A percentile compares a stretch with the other conserved stretches of the same genome.
Conservation (phyloP, 2,329 filamentous ascomycete genomes). For the Daldinia sp. region DNA sequence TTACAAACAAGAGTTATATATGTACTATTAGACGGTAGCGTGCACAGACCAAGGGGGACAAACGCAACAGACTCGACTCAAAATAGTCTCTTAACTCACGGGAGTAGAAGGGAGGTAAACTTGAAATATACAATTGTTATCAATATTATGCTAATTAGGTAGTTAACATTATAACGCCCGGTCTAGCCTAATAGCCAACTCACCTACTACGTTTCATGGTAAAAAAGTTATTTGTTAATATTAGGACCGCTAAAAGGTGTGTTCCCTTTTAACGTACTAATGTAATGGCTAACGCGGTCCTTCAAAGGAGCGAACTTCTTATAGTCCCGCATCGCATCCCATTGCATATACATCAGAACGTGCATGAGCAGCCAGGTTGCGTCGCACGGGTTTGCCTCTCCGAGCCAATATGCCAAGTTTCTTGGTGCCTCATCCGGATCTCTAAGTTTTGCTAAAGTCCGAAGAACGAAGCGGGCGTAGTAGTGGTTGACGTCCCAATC, state of each 20-base stretch:
- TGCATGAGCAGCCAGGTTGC: slow-evolving; percentile 40
- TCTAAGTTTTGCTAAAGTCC: slow-evolving; percentile 17
- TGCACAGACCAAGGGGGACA: too few species aligned
- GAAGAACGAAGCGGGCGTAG: slow-evolving; percentile 39
- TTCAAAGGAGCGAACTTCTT: slow-evolving; percentile 15
- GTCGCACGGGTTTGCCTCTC: slow-evolving; percentile 23
- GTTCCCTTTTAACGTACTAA: slow-evolving; percentile 8
- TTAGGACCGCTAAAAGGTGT: not conserved
- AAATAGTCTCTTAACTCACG: too few species aligned
- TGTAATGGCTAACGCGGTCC: slow-evolving; percentile 21
- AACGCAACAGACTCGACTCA: too few species aligned
- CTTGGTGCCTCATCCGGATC: not conserved
- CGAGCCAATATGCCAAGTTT: slow-evolving; percentile 37
- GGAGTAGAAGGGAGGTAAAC: too few species aligned
- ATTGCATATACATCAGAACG: slow-evolving; percentile 41
- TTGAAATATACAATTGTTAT: too few species aligned
- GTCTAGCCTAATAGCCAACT: too few species aligned
- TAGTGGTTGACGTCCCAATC: slow-evolving; percentile 27
- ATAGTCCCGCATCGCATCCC: slow-evolving; percentile 36
- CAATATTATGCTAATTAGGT: too few species aligned
- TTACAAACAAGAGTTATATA: too few species aligned
- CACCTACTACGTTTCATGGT: too few species aligned
- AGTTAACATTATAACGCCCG: too few species aligned
- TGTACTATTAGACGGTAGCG: too few species aligned
- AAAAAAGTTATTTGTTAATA: too few species aligned